phyloP scores from a whole-genome alignment of 2,329 filamentous ascomycete species.

The Sclerotiophoma versabilis region DNA sequence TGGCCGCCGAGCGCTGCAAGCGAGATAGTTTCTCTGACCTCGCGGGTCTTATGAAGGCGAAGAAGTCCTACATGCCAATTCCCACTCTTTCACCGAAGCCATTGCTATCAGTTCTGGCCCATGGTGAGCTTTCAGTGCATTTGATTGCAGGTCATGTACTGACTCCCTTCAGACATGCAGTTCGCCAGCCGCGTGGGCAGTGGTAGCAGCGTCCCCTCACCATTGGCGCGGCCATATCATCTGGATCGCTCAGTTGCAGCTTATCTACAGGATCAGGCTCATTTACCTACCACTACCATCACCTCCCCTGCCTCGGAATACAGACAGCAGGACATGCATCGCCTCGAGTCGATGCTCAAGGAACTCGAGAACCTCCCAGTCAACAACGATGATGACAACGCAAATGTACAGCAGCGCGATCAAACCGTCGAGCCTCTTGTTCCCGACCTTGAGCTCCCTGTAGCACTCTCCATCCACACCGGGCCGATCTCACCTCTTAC shows the following conservation, averaged over 20 bases:
- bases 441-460: background rate
- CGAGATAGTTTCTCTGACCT: conserved; percentile 31
- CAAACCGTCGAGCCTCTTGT: background rate
- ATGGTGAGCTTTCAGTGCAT: conserved; percentile 4
- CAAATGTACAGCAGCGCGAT: background rate
- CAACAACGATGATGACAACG: background rate
- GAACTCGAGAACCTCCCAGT: background rate
- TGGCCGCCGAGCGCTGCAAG: background rate
- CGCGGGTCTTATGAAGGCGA: conserved; percentile 25
- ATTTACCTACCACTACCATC: background rate
- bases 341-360: conserved; percentile 3
- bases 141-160: background rate
- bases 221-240: conserved; percentile 3
- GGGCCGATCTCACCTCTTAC: conserved; percentile 12
- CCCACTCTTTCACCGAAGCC: background rate
- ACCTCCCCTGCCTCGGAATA: background rate
- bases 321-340: background rate
- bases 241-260: conserved; percentile 14
- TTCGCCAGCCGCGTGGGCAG: background rate
- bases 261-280: conserved; percentile 11
- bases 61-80: conserved; percentile 21
- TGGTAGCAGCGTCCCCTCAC: conserved; percentile 12
- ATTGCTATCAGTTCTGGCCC: background rate
- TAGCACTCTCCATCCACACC: background rate
- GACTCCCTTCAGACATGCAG: conserved; percentile 10